Evolutionary conservation across 805 yeast species (phyloP), one percentile per base, ranked within the genome.

Genomic region (Candida insectalens): DNA sequence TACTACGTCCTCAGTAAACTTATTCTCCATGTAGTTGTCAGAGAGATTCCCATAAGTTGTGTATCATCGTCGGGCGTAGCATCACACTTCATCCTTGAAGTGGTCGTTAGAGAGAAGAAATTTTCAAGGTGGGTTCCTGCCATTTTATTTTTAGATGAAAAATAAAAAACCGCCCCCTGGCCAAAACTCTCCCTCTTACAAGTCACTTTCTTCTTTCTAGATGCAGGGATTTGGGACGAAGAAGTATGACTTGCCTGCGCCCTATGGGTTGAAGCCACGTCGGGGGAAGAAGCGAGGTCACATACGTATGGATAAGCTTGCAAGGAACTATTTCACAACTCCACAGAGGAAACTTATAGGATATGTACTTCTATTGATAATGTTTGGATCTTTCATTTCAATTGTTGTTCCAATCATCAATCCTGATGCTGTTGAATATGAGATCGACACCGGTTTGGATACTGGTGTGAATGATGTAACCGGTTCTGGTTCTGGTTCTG

Each of bases 261-360:
- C 69, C 2, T 63, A 62, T 37, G 44, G 60, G 13, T 42, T 62
- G 39, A 47, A 43, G 35, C 57, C 59, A 19, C 47, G 42, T 20
- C 34, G 42, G 13, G 49, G 52, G 27, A 37, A 42, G 27, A n/a
- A n/a, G n/a, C n/a, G n/a, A n/a, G n/a, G n/a, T n/a, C n/a, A n/a
- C n/a, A 42, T 50, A 20, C 42, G 45, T 31, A 32, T 34, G 13
- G 31, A 37, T 5, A 36, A 36, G 8, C 29, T 31, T 6, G 33
- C 27, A 12, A 34, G 23, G 16, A 37, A 36, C 19, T 18, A 19
- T 14, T 21, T 37, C 19, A 66, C 74, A 1, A 67, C 74, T 3
- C 70, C 71, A 18, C 62, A 63, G 62, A 66, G 68, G 44, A 68
- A 66, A 37, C 37, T 65, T 17, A 10, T 66, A 1, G 56, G 55